phyloP scores from a whole-genome alignment of 495 filamentous ascomycete genomes.

The Glarea lozoyensis region DNA sequence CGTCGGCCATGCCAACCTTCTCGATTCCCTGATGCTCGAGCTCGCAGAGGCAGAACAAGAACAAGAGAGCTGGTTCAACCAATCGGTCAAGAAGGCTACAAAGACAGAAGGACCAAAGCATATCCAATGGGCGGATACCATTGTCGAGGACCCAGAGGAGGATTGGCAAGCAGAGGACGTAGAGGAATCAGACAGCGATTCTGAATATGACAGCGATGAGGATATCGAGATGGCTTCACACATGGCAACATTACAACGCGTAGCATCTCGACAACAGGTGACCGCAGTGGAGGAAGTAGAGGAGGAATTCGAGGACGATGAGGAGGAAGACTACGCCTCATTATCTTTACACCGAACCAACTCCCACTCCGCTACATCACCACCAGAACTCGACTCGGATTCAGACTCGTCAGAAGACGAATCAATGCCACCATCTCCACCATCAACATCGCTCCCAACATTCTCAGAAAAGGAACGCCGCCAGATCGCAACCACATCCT shows the following conservation, averaged over 20 bases:
- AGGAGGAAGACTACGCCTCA: conserved; percentile 59
- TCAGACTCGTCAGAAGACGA: conserved; percentile 58
- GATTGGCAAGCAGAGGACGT: conserved; percentile 50
- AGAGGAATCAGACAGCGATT: conserved; percentile 46
- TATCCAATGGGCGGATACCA: conserved; percentile 81
- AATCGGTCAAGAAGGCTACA: conserved; percentile 70
- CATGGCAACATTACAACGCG: conserved; percentile 32
- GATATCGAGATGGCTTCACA: conserved; percentile 45
- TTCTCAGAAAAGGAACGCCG: conserved; percentile 54
- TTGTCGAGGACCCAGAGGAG: conserved; percentile 65
- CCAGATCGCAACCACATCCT: conserved; percentile 19
- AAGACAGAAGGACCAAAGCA: conserved; percentile 52
- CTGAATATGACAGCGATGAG: conserved; percentile 37
- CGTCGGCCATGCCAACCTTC: conserved; percentile 94
- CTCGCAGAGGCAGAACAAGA: conserved; percentile 90
- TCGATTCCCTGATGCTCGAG: conserved; percentile 92
- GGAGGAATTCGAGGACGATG: conserved; percentile 60
- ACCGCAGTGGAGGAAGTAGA: conserved; percentile 48
- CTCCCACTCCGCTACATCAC: conserved; percentile 49
- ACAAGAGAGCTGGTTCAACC: conserved; percentile 97
- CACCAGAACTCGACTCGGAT: conserved; percentile 72
- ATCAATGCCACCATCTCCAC: conserved; percentile 79
- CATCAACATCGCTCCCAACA: conserved; percentile 50
- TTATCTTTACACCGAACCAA: conserved; percentile 66
- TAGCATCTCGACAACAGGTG: conserved; percentile 26